Evolutionary conservation across 306 rosid genomes (phyloP).

Genomic region (Acacia acuminata): DNA sequence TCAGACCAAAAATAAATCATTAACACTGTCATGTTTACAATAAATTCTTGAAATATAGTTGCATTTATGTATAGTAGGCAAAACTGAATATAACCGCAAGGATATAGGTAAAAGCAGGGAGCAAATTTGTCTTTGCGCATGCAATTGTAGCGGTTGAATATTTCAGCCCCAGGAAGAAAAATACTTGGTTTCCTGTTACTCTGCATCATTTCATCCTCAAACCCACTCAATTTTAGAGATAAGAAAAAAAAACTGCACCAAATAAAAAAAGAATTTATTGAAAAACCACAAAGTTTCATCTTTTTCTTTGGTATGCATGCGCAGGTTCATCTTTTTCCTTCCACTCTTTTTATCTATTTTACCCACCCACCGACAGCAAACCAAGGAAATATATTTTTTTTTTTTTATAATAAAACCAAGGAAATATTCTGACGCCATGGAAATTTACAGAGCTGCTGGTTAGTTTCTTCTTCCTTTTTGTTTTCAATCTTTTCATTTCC

Average conservation of each 20-base stretch:
- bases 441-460: no score
- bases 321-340: no score
- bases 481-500: no score
- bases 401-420: no score
- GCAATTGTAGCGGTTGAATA: constrained; percentile 59
- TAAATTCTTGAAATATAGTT: background rate
- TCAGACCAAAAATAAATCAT: background rate
- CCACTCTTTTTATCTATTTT: no score
- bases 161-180: constrained; percentile 67
- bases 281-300: no score
- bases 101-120: constrained; percentile 80
- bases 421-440: no score
- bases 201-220: constrained; percentile 43
- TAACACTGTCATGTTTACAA: background rate
- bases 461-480: no score
- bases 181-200: constrained; percentile 65
- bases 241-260: background rate
- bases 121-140: constrained; percentile 63
- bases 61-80: background rate
- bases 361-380: no score
- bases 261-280: no score
- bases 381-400: no score
- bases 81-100: constrained; percentile 76
- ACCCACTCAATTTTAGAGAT: background rate
- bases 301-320: no score